These are phyloP conservation scores for Thalassiosira exigua DNA, from an alignment of 352 stramenopile genomes.

Conservation along the genomic window DNA sequence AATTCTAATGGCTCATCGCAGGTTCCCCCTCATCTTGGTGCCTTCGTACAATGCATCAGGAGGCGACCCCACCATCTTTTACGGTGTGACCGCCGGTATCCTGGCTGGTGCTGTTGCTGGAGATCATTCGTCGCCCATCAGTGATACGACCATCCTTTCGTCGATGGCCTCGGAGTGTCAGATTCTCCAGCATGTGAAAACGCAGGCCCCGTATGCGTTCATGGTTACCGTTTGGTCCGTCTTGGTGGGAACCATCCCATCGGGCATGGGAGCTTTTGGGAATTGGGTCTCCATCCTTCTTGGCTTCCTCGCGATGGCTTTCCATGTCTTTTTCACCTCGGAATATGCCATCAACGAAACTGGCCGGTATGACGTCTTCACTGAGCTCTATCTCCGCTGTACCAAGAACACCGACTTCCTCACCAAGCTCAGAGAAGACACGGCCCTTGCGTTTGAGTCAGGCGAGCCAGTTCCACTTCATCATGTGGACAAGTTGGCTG, in stretches of 20 bases:
- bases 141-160: slow-evolving; percentile 80
- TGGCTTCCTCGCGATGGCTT: slow-evolving; percentile 52
- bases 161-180: slow-evolving; percentile 69
- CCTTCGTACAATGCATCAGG: slow-evolving; percentile 66
- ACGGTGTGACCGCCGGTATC: slow-evolving; percentile 62
- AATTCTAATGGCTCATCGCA: too few species aligned
- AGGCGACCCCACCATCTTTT: slow-evolving; percentile 67
- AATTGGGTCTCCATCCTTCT: slow-evolving; percentile 66
- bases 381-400: slow-evolving; percentile 52
- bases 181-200: slow-evolving; percentile 72
- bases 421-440: slow-evolving; percentile 37
- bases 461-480: slow-evolving; percentile 27
- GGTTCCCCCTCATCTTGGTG: slow-evolving; percentile 70
- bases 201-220: slow-evolving; percentile 80
- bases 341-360: slow-evolving; percentile 59
- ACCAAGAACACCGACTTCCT: slow-evolving; percentile 38
- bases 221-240: slow-evolving; percentile 56
- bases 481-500: background rate
- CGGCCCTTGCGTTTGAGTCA: slow-evolving; percentile 38
- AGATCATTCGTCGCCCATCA: slow-evolving; percentile 80
- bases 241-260: slow-evolving; percentile 77
- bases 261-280: slow-evolving; percentile 52
- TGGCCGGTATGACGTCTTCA: slow-evolving; percentile 65
- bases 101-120: slow-evolving; percentile 74
- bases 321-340: slow-evolving; percentile 56